Base-by-base conservation (phyloP, 768 basidiomycete genomes). In the Amanita brunnescens region DNA sequence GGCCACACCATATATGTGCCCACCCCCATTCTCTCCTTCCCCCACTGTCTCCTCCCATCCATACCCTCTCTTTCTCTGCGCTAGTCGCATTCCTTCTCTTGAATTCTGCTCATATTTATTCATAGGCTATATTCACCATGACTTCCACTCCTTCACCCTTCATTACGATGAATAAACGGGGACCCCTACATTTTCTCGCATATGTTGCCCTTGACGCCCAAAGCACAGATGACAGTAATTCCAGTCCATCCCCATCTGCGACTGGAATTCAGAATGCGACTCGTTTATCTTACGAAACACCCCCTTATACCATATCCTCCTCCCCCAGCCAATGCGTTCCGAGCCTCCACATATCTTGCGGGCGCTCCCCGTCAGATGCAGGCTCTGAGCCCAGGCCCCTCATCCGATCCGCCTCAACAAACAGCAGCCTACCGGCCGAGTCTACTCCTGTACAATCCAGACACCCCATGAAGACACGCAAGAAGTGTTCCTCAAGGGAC, bases 171-270 rank as follows among this genome's bases (percentile, higher is more conserved):
- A 52, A 56, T 57, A 51, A 51, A 38, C 55, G 47, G 32, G 64
- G 61, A 49, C 66, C 70, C 50, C 67, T 73, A 57, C 68, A 65
- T 49, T 64, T 67, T 56, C 63, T 73, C 39, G 69, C 68, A 59
- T 61, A 61, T 37, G 63, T 70, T 54, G 66, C 65, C 53, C 65
- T 60, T 52, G 57, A 61, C 53, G 60, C 58, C 35, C 47, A 51
- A 46, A 54, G 54, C 39, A 38, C 59, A 51, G 56, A 49, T 51
- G 38, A 46, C 39, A 40, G 50, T 30, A 49, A 54, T 47, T 53
- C 49, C 44, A 52, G 56, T 49, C 52, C 58, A 47, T 26, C 54
- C 20, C 47, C 60, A 33, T 40, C 54, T n/a, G 39, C 29, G 44
- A 16, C 47, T 47, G 51, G 52, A 55, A 42, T 35, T 32, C 51